Evolutionary conservation across 1,139 yeast genomes (phyloP), one percentile per base, ranked within the genome.

Genomic region (Diutina rugosa): DNA sequence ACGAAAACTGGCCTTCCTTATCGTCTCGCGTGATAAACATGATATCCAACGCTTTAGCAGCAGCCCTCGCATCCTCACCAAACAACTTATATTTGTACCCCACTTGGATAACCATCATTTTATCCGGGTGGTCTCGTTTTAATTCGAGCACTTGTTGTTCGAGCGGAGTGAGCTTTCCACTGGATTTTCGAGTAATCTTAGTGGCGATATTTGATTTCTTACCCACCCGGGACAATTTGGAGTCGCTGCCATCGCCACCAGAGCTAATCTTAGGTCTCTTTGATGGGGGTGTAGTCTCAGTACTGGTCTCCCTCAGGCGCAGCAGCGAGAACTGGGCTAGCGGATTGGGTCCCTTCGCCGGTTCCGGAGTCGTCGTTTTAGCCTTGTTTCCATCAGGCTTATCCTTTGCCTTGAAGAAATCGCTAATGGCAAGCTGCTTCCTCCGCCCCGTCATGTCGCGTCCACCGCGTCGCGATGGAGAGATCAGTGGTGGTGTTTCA

Each of bases 81-180:
- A 82, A 90, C 58, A 90, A 84, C 64, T 87, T 87, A 71, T 84
- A 93, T 68, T 90, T 90, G 70, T 93, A 93, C 0, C 99, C 99
- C 8, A 88, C 95, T 65, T 93, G 95, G 29, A 93, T 77, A 0
- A 93, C 83, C 7, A 93, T 72, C 1, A 93, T 63, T 54, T 88
- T 87, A 60, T 89, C 96, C 55, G 68, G 66, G 65, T 91, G 73
- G 1, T 70, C 66, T 4, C 69, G 63, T 63, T 90, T 90, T 56
- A 93, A 70, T 4, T 81, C 84, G 29, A 83, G 71, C 58, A 84
- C 83, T 66, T 91, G 98, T 59, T 78, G 78, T 62, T 90, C 97
- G 55, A 90, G 70, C 0, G 97, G 97, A 0, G 96, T 91, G 41
- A 74, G 61, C 44, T 62, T 59, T 6, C 29, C 10, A 21, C 12